Evolutionary conservation across 768 basidiomycete genomes (phyloP), one percentile per base, ranked within the genome.

Genomic region (Gloeostereum incarnatum): DNA sequence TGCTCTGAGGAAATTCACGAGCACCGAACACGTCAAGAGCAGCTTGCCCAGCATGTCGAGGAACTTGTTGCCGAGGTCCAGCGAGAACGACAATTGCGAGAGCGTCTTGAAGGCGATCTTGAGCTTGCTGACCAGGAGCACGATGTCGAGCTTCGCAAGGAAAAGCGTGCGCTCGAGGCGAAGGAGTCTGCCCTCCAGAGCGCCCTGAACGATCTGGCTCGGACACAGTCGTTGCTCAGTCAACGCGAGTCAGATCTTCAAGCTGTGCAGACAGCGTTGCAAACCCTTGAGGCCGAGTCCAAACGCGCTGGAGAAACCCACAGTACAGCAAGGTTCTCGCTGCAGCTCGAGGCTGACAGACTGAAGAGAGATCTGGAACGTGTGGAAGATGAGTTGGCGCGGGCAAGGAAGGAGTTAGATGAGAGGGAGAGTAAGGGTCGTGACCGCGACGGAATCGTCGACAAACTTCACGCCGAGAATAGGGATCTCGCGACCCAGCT

Each of bases 281-380:
- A 76, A 45, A 57, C 65, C 1, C 57, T 86, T 33, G 90, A 96
- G 51, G 63, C 68, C 20, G 88, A 92, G 56, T 77, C 79, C 17
- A 81, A 81, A 59, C 70, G 77, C 41, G 69, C 81, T 0, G 93
- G 93, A 16, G 89, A 94, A 60, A 77, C 80, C 9, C 84, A 85
- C 50, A 82, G 83, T 0, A 81, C 79, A 2, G 83, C 90, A 17
- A 69, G 78, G 31, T 88, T 90, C 63, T 86, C 86, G 0, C 61
- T 97, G 22, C 88, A 96, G 55, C 72, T 97, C 14, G 93, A 99
- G 57, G 68, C 86, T 1, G 94, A 97, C 45, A 65, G 90, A 2
- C 61, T 92, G 35, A 81, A 81, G 55, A 72, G 92, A 20, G 94
- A 99, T 52, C 50, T 96, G 27, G 79, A 81, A 45, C 65, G 85